Evolutionary conservation across 257 asterid genomes (phyloP), one percentile per base, ranked within the genome.

Genomic region (Solanum sejunctum): DNA sequence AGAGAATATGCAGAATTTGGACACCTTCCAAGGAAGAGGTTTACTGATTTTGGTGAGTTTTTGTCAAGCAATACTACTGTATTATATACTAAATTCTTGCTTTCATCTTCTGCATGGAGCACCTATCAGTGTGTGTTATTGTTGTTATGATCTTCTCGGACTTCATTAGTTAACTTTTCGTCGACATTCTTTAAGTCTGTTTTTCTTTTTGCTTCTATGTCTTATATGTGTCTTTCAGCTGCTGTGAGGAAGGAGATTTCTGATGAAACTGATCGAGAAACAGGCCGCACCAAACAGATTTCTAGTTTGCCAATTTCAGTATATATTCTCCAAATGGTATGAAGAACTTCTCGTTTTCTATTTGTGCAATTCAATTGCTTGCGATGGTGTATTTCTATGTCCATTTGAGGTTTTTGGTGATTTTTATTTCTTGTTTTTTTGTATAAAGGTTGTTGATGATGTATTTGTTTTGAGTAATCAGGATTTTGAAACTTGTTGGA

Each of bases 1-100:
- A 88, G 93, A 88, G 98, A 94, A 87, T 94, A 93, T 88, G 98
- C 92, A 39, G 97, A 94, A 87, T 94, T 94, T 87, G 98, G 95
- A 84, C 98, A 94, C 88, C 93, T 92, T 86, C 97, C 98, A 32
- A 89, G 93, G 77, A 92, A 92, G 88, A 92, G 77, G 88, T 94
- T 93, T 86, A 88, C 93, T 71, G 98, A 94, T 85, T 94, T 94
- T 86, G 92, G 98, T 93, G 84, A 86, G 91, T 89, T 52, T 45
- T 51, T n/a, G 16, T 28, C 81, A 54, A 16, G 81, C 39, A 12
- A 49, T 43, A 17, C 64, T 43, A 26, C 21, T 9, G 28, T 79
- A 81, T 58, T 54, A 64, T 63, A 26, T 69, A 57, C 69, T 80
- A 18, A 26, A 55, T 80, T 80, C 17, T 55, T 13, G 32, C 32